Evolutionary conservation across 1,139 yeast genomes (phyloP), one percentile per base, ranked within the genome.

Genomic region (Candida tropicalis): DNA sequence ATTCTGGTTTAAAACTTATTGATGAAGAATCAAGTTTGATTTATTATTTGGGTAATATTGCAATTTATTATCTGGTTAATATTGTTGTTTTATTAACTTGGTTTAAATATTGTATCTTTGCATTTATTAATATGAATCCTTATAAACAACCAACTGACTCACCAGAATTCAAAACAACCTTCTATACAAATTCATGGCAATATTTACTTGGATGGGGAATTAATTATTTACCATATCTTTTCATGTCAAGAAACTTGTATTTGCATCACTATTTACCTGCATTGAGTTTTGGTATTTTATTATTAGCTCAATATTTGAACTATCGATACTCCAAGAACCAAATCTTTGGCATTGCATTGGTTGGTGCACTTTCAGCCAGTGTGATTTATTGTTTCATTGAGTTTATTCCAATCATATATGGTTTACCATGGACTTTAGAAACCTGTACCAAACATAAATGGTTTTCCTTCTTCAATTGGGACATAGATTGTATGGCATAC

Each of bases 251-350:
- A 42, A 67, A 67, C 41, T 50, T 69, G 35, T 68, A 65, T 45
- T 54, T 65, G 38, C 76, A 70, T 46, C 76, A 72, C 50, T 73
- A 73, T 52, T 58, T 70, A 47, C 64, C 68, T 11, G 58, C 73
- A 12, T 56, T 70, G 20, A 66, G 60, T 47, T 70, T 73, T 46
- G 50, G 61, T 17, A 61, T 70, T n/a, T 52, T 73, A 44, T 50
- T 64, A 28, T 38, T 63, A 12, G 58, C 67, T 2, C 69, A 66
- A 42, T 66, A 55, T 45, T 48, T 62, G 20, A 73, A 71, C 41
- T 64, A 61, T 46, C 68, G 65, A 40, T 47, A 57, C 6, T 39
- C 55, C 5, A 56, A 51, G 41, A 52, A 68, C 31, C 51, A 40
- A 38, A 32, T 38, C 3, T 22, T 54, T 16, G 67, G 66, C 2